Conservation (phyloP, 345 rosid genomes). For the Brassica carinata region DNA sequence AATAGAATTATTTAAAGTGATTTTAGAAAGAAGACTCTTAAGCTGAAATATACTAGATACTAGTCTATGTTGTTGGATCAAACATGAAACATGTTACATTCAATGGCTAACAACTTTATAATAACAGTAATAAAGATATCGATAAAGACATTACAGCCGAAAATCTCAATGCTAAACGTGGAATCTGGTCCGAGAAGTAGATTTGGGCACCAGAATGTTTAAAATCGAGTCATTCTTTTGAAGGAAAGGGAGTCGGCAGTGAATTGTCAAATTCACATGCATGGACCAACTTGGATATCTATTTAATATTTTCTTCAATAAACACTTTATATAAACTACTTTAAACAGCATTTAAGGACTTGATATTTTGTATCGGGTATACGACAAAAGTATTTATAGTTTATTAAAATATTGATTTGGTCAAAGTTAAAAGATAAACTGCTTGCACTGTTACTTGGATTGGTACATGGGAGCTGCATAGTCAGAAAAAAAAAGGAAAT, state of each 20-base stretch:
- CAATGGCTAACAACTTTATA: conserved; percentile 8
- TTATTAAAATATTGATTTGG: background rate
- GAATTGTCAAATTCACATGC: conserved; percentile 15
- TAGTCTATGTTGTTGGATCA: too few relatives aligned
- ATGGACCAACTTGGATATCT: conserved; percentile 13
- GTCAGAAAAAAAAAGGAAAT: too few relatives aligned
- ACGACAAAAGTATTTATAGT: too few relatives aligned
- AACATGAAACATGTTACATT: too few relatives aligned
- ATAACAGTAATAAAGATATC: conserved; percentile 8
- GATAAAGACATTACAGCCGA: conserved; percentile 14
- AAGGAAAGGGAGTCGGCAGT: conserved; percentile 18
- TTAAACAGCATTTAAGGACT: background rate
- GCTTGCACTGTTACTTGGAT: background rate
- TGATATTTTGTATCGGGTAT: too few relatives aligned
- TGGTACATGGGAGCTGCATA: background rate
- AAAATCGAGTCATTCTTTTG: background rate
- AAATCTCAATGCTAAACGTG: conserved; percentile 13
- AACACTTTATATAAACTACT: background rate
- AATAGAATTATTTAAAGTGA: too few relatives aligned
- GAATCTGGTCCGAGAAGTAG: conserved; percentile 25
- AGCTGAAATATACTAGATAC: too few relatives aligned
- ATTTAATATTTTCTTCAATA: background rate
- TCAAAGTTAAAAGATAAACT: background rate
- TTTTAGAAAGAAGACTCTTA: too few relatives aligned
- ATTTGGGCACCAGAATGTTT: conserved; percentile 6